phyloP scores from a whole-genome alignment of 495 filamentous ascomycete genomes.

The Polyplosphaeria fusca region DNA sequence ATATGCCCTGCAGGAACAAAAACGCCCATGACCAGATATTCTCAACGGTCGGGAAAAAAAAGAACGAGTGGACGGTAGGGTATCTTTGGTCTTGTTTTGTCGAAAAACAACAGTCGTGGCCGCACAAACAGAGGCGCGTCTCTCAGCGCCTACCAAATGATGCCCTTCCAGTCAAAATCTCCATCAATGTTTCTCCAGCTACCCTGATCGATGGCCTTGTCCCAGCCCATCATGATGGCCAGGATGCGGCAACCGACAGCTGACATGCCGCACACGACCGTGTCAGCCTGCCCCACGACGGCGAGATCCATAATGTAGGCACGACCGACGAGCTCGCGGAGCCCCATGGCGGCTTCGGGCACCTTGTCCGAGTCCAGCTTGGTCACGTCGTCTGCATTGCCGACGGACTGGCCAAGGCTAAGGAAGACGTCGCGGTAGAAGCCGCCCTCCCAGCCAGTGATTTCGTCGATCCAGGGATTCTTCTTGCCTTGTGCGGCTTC shows the following conservation, averaged over 20 bases:
- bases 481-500: slow-evolving; percentile 40
- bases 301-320: slow-evolving; percentile 71
- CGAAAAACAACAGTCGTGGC: not conserved
- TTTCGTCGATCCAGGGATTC: slow-evolving; percentile 60
- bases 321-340: slow-evolving; percentile 63
- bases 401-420: slow-evolving; percentile 52
- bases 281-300: slow-evolving; percentile 61
- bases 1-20: too few species aligned
- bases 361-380: slow-evolving; percentile 32
- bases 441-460: slow-evolving; percentile 70
- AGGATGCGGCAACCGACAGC: slow-evolving; percentile 63
- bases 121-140: not conserved
- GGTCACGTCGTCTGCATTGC: slow-evolving; percentile 34
- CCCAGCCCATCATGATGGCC: slow-evolving; percentile 79
- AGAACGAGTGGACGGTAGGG: not conserved
- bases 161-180: slow-evolving; percentile 53
- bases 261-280: slow-evolving; percentile 64
- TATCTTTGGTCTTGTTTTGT: not conserved
- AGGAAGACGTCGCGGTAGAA: slow-evolving; percentile 70
- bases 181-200: slow-evolving; percentile 75
- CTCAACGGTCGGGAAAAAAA: too few species aligned
- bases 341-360: slow-evolving; percentile 51
- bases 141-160: slow-evolving; percentile 20
- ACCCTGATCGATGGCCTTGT: slow-evolving; percentile 53
- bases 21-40: too few species aligned